These are phyloP conservation scores for Hymenoscyphus scutula DNA, from an alignment of 2,329 filamentous ascomycete genomes.

Conservation along the genomic window DNA sequence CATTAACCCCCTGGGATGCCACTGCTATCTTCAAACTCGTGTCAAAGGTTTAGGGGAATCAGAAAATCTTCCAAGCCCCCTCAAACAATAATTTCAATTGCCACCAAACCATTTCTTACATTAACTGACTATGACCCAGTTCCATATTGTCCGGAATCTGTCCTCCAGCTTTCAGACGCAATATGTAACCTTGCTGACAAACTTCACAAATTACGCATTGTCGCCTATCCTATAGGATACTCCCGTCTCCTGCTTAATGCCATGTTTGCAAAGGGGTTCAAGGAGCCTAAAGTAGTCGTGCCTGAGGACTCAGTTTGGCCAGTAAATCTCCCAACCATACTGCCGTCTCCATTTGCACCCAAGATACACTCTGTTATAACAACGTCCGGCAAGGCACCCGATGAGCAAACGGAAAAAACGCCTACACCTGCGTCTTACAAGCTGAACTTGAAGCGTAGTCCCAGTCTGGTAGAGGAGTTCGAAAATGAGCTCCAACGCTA, in stretches of 20 bases:
- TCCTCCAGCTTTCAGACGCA: conserved; percentile 1
- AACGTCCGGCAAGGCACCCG: no score
- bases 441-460: conserved; percentile 11
- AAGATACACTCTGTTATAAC: background rate
- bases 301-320: conserved; percentile 12
- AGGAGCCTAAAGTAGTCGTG: background rate
- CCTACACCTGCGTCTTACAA: background rate
- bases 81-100: no score
- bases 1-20: no score
- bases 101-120: background rate
- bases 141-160: conserved; percentile 6
- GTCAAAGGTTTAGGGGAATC: background rate
- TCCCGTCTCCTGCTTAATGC: conserved; percentile 5
- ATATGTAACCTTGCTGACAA: conserved; percentile 10
- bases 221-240: conserved; percentile 11
- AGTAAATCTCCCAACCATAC: background rate
- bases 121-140: background rate
- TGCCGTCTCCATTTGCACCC: background rate
- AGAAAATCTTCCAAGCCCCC: no score
- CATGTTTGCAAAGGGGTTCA: conserved; percentile 5
- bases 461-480: conserved; percentile 14
- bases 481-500: conserved; percentile 7
- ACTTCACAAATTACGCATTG: conserved; percentile 10
- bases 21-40: background rate
- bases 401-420: background rate